Evolutionary conservation across 257 asterid genomes (phyloP).

Genomic region (Leptodermis oblonga): DNA sequence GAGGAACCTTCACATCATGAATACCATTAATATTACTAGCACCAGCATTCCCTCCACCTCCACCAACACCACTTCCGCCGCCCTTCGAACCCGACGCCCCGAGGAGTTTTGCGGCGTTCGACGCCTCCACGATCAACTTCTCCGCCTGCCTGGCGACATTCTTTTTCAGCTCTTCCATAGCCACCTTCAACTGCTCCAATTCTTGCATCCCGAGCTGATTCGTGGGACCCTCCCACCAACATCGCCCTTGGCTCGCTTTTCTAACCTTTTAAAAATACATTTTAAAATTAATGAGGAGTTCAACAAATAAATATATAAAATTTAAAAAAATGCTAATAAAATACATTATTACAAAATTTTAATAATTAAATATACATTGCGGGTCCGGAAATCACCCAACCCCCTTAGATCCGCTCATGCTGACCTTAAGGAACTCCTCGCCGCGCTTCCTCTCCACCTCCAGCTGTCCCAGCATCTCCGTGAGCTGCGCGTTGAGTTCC

Average conservation of each 20-base stretch:
- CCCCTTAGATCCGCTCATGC: too few relatives aligned
- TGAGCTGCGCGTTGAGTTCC: constrained; percentile 36
- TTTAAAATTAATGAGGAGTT: too few relatives aligned
- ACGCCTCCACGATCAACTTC: constrained; percentile 23
- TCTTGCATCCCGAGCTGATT: constrained; percentile 22
- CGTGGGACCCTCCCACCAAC: constrained; percentile 48
- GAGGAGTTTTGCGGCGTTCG: constrained; percentile 13
- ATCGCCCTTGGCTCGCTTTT: constrained; percentile 18
- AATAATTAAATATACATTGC: too few relatives aligned
- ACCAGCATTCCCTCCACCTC: constrained; percentile 12
- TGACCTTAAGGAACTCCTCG: too few relatives aligned
- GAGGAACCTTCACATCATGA: constrained; percentile 17
- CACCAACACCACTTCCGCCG: constrained; percentile 1
- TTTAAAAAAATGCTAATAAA: too few relatives aligned
- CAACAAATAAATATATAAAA: too few relatives aligned
- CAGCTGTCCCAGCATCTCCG: constrained; percentile 21
- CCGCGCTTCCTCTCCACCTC: constrained; percentile 31
- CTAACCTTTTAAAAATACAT: too few relatives aligned
- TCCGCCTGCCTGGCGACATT: constrained; percentile 22
- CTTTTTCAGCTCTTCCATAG: constrained; percentile 40
- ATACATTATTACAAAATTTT: too few relatives aligned
- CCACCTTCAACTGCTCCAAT: constrained; percentile 36
- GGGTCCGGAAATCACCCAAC: too few relatives aligned
- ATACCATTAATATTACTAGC: background rate
- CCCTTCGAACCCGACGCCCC: constrained; percentile 18